phyloP scores from a whole-genome alignment of 345 rosid species.

The Cardiospermum halicacabum region DNA sequence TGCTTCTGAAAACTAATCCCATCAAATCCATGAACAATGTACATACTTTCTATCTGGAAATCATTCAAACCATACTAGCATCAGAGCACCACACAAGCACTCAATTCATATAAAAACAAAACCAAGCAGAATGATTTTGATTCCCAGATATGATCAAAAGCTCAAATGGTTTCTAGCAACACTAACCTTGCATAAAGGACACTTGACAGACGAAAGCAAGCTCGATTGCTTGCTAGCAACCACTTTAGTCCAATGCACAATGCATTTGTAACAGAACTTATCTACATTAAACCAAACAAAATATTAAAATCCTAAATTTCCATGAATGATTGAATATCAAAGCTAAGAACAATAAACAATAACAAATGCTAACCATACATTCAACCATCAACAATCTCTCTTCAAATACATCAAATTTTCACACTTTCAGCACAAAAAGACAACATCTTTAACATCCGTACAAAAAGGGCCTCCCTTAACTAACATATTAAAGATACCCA shows the following conservation, averaged over 20 bases:
- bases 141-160: background rate
- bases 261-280: constrained; percentile 79
- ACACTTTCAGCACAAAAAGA: background rate
- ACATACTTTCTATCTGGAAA: constrained; percentile 63
- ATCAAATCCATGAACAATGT: constrained; percentile 60
- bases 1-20: constrained; percentile 62
- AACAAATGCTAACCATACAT: background rate
- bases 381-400: background rate
- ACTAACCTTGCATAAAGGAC: constrained; percentile 92
- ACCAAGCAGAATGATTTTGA: background rate
- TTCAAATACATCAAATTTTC: background rate
- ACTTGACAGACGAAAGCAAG: constrained; percentile 46
- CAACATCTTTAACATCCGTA: background rate
- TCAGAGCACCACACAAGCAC: background rate
- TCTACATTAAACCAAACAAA: constrained; percentile 47
- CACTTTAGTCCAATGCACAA: constrained; percentile 74
- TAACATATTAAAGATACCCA: background rate
- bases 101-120: background rate
- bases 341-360: background rate
- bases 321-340: background rate
- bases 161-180: background rate
- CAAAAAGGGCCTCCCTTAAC: background rate
- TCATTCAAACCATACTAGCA: constrained; percentile 9
- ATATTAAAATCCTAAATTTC: background rate
- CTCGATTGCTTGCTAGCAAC: constrained; percentile 47